These are phyloP conservation scores for Geotrichum macrosporum DNA, from an alignment of 1,139 yeast genomes.

Conservation along the genomic window DNA sequence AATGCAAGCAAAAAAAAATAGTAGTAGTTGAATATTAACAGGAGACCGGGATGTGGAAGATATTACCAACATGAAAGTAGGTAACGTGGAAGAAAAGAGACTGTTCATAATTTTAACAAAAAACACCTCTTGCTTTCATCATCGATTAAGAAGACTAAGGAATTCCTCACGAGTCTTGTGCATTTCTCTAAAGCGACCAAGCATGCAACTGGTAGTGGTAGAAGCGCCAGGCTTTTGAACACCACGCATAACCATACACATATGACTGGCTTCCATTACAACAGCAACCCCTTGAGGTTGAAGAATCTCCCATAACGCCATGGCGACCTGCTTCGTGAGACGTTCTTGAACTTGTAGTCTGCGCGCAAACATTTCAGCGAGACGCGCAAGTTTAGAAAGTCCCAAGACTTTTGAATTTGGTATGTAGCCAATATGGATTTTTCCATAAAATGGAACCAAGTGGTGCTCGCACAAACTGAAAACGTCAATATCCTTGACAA, in stretches of 20 bases:
- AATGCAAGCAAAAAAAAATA: slow-evolving; percentile 7
- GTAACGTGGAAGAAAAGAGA: no score
- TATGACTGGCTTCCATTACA: slow-evolving; percentile 94
- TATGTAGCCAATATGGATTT: slow-evolving; percentile 92
- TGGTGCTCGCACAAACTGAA: slow-evolving; percentile 96
- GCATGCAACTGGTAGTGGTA: slow-evolving; percentile 94
- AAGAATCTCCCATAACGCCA: slow-evolving; percentile 85
- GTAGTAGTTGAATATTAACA: slow-evolving; percentile 6
- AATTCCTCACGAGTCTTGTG: slow-evolving; percentile 97
- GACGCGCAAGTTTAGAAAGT: slow-evolving; percentile 82
- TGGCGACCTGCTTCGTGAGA: slow-evolving; percentile 92
- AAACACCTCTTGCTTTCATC: no score
- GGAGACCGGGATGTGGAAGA: no score
- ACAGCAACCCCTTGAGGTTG: slow-evolving; percentile 97
- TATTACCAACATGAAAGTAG: no score
- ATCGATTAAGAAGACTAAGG: slow-evolving; percentile 54
- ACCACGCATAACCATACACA: slow-evolving; percentile 99
- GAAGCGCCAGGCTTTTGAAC: slow-evolving; percentile 92
- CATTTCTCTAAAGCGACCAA: slow-evolving; percentile 88
- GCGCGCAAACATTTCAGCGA: slow-evolving; percentile 95
- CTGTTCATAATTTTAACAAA: no score
- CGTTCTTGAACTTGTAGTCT: slow-evolving; percentile 96
- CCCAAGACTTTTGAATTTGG: slow-evolving; percentile 96
- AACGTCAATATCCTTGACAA: slow-evolving; percentile 89
- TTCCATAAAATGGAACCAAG: slow-evolving; percentile 93